Conservation (phyloP, 306 rosid species). For the Acmispon strigosus region DNA sequence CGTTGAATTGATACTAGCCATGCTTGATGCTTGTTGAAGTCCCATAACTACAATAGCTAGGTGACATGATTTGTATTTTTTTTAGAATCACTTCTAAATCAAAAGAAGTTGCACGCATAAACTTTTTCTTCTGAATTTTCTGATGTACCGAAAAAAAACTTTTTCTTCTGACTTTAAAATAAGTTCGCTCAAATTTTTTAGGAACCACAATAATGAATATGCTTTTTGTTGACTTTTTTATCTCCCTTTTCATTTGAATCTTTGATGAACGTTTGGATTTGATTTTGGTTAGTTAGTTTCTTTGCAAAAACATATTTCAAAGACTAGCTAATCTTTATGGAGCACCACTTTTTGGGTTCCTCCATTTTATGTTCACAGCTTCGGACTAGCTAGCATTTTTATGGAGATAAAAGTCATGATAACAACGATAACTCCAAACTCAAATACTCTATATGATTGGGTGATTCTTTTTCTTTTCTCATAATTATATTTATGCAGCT, state of each 20-base stretch:
- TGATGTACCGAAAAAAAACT: too few relatives aligned
- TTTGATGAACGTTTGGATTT: neutral
- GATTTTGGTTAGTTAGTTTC: constrained; percentile 9
- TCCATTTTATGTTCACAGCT: neutral
- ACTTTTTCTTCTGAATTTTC: too few relatives aligned
- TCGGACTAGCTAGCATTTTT: neutral
- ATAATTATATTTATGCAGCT: neutral
- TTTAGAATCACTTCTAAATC: too few relatives aligned
- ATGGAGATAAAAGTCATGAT: neutral
- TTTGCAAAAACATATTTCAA: neutral
- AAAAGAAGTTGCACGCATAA: too few relatives aligned
- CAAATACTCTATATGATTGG: neutral
- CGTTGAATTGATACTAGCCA: neutral
- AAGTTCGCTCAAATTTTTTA: neutral
- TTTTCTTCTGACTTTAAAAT: too few relatives aligned
- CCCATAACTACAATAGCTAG: too few relatives aligned
- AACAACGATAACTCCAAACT: neutral
- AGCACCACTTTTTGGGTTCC: constrained; percentile 15
- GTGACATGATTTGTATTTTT: too few relatives aligned
- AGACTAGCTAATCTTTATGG: constrained; percentile 6
- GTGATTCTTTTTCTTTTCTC: neutral
- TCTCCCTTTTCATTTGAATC: neutral
- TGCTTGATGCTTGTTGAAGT: too few relatives aligned
- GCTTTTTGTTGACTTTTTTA: constrained; percentile 6
- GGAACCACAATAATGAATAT: neutral